Evolutionary conservation across 129 eudicot genomes (phyloP).

Genomic region (Apium graveolens): DNA sequence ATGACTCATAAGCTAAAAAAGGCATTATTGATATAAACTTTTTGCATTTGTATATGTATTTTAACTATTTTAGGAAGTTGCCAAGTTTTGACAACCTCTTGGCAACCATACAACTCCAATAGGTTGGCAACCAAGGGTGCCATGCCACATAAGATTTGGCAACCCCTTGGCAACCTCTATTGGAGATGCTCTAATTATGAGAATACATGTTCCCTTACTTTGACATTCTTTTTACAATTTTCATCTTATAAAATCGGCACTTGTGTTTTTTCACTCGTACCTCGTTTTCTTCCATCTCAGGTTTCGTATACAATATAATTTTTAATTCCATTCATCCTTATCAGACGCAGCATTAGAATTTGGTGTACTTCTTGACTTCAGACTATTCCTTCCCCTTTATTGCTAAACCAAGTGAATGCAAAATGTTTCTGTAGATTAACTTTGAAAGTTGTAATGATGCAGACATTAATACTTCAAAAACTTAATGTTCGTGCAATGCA

Average conservation of each 20-base stretch:
- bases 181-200: no score
- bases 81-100: no score
- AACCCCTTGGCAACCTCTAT: no score
- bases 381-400: neutral
- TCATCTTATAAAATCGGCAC: neutral
- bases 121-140: no score
- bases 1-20: no score
- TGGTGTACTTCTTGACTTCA: neutral
- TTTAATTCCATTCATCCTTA: neutral
- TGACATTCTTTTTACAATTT: neutral
- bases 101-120: no score
- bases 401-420: neutral
- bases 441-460: neutral
- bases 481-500: neutral
- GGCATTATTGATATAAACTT: no score
- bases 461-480: neutral
- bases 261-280: no score
- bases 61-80: no score
- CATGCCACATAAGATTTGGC: no score
- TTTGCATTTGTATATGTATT: no score
- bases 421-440: neutral
- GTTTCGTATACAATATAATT: neutral
- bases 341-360: neutral
- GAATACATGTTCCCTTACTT: neutral
- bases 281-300: neutral